Conservation (phyloP, 192 early-diverging fungal genomes). For the Pilobolus umbonatus region DNA sequence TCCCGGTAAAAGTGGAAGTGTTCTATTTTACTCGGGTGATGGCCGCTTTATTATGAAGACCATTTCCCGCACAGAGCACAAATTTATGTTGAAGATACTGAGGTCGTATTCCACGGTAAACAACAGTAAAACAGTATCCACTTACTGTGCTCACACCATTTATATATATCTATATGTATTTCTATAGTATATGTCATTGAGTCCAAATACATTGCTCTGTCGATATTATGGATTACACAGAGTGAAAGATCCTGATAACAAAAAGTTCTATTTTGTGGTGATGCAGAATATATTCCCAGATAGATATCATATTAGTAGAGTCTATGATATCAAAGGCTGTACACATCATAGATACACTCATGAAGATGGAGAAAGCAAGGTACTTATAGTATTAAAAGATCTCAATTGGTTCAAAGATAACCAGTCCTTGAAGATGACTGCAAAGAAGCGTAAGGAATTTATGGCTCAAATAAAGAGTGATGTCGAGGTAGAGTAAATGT, state of each 20-base stretch:
- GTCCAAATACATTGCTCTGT: constrained; percentile 90
- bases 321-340: constrained; percentile 95
- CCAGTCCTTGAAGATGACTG: constrained; percentile 77
- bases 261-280: constrained; percentile 98
- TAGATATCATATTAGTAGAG: constrained; percentile 95
- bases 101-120: constrained; percentile 79
- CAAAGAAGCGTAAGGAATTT: constrained; percentile 72
- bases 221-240: constrained; percentile 95
- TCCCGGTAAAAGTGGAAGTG: constrained; percentile 92
- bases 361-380: constrained; percentile 74
- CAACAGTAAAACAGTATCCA: constrained; percentile 1
- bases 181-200: constrained; percentile 69
- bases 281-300: constrained; percentile 99
- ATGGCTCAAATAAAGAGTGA: constrained; percentile 85
- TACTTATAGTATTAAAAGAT: constrained; percentile 93
- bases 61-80: constrained; percentile 91
- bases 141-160: not conserved
- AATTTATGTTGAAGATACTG: constrained; percentile 85
- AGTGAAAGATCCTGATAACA: constrained; percentile 87
- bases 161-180: not conserved
- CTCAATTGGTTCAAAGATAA: constrained; percentile 85
- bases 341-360: constrained; percentile 78
- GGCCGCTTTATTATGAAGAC: constrained; percentile 99
- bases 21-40: constrained; percentile 98
- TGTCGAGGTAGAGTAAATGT: constrained; percentile 52